Base-by-base conservation (phyloP, 495 filamentous ascomycete genomes). In the Penicillium bovifimosum region DNA sequence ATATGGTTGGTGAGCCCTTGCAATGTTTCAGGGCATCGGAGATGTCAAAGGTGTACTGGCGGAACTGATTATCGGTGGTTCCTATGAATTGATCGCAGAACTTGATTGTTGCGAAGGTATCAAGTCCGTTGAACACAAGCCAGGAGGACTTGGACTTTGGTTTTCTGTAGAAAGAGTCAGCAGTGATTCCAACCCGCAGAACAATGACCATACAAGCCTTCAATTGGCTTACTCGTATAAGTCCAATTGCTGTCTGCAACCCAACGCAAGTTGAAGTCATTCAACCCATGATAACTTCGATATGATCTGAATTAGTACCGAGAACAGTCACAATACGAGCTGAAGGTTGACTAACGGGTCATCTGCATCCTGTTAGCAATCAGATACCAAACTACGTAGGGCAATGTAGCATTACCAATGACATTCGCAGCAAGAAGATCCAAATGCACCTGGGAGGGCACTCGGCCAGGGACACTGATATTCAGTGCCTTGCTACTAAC, bases 31-130 rank as follows among this genome's bases (percentile, higher is more conserved):
- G 49, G 8, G 76, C 66, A 18, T 73, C 59, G 1, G 83, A 80
- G 5, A 87, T 72, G 39, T 88, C 76, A 53, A 87, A 87, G n/a
- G 76, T 72, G 56, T 83, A 88, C 55, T 87, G 84, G 5, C 84
- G 80, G 54, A 87, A 88, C 62, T 88, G 85, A 53, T 87, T 88
- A 59, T 86, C 76, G 0, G 85, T 86, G 2, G 75, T 73, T 4
- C 78, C 85, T n/a, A 88, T 74, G 42, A 71, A 59, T 32, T 82
- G 62, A 0, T 75, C 78, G 62, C 85, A 88, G 34, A 87, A 70
- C 16, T 71, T 65, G 27, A 88, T 77, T 14, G 78, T 78, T 17
- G 82, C 71, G 56, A 86, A 87, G 0, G 83, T 87, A 48, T 87
- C 84, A 9, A 86, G 70, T 5, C 84, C 83, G 54, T 87, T 77